Conservation (phyloP, 345 rosid genomes). For the Crucihimalaya himalaica region DNA sequence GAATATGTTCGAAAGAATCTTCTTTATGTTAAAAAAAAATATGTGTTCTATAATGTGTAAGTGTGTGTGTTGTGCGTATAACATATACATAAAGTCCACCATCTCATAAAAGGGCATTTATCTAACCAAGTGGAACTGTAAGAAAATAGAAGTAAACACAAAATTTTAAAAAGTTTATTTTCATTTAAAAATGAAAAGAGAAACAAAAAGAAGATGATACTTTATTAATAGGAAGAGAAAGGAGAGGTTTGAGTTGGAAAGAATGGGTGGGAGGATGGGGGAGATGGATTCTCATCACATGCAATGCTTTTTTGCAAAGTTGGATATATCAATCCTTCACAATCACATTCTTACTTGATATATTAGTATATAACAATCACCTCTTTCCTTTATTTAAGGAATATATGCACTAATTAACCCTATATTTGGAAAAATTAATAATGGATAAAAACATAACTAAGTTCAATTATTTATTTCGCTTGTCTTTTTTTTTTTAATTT, state of each 20-base stretch:
- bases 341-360: conserved; percentile 11
- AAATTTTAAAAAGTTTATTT: background rate
- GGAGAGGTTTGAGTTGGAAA: conserved; percentile 42
- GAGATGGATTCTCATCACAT: conserved; percentile 46
- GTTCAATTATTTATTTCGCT: background rate
- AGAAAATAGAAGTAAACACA: conserved; percentile 34
- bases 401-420: background rate
- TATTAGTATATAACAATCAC: conserved; percentile 2
- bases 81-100: conserved; percentile 34
- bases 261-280: conserved; percentile 48
- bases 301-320: conserved; percentile 30
- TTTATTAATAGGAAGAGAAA: conserved; percentile 39
- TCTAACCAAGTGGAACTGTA: conserved; percentile 41
- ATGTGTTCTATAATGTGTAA: conserved; percentile 3
- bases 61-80: conserved; percentile 31
- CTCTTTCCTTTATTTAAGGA: background rate
- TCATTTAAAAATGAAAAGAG: conserved; percentile 6
- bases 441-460: background rate
- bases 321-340: conserved; percentile 24
- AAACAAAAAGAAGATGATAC: conserved; percentile 41
- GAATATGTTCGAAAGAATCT: conserved; percentile 30
- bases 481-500: background rate
- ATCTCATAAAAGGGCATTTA: conserved; percentile 31
- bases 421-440: background rate
- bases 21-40: background rate